phyloP scores from a whole-genome alignment of 2,329 filamentous ascomycete species.

The Colletotrichum sublineola region DNA sequence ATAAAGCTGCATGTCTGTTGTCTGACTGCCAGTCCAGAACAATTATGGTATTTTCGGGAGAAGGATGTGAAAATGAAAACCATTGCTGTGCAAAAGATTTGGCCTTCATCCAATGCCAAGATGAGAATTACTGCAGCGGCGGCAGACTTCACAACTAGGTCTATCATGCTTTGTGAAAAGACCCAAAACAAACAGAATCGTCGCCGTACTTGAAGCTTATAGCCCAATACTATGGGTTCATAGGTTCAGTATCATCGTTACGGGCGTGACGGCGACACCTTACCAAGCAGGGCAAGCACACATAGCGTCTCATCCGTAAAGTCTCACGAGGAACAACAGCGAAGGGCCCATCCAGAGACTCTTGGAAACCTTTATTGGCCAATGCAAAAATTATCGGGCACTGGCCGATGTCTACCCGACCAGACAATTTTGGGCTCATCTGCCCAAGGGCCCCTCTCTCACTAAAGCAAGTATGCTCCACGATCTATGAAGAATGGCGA shows the following conservation, averaged over 20 bases:
- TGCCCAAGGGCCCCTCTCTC: neutral
- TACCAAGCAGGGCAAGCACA: neutral
- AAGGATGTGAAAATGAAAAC: neutral
- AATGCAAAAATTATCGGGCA: neutral
- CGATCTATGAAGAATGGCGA: no score
- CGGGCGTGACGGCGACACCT: neutral
- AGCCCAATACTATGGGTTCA: neutral
- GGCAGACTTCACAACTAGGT: neutral
- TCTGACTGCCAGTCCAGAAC: neutral
- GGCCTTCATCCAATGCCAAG: neutral
- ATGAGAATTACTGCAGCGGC: neutral
- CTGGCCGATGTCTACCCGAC: neutral
- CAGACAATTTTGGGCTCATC: neutral
- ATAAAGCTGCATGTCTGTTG: neutral
- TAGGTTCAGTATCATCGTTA: neutral
- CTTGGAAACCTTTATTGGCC: neutral
- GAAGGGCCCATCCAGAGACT: neutral
- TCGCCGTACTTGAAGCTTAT: neutral
- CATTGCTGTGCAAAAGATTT: neutral
- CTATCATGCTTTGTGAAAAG: neutral
- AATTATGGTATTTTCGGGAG: neutral
- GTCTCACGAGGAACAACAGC: neutral
- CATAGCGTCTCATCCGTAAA: neutral
- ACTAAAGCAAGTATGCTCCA: neutral
- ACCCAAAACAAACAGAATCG: neutral